Evolutionary conservation across 2,329 filamentous ascomycete species (phyloP), one percentile per base, ranked within the genome.

Genomic region (Fusarium chaquense): DNA sequence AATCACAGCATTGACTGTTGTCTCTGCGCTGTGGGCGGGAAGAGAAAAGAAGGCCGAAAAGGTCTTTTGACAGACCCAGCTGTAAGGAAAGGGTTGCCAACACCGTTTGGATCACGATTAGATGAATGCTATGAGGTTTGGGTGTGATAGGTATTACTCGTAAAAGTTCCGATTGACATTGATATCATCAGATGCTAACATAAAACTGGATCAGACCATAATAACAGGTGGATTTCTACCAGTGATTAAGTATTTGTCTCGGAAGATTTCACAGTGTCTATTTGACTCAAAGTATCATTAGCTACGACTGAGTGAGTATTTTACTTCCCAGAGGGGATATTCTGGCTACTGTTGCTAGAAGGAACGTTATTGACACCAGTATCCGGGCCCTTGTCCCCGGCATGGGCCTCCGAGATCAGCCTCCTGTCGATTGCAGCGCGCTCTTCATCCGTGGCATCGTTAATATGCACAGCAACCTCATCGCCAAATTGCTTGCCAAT

Each of bases 401-500:
- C 18, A 40, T 52, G 24, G 0, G 51, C 55, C 3, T 38, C 44
- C 1, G 38, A 20, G 9, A 65, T 56, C 13, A 69, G 16, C 20
- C 57, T 33, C n/a, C 62, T 46, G 1, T 69, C 65, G 22, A 69
- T 65, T 5, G 41, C 65, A 2, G 65, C 65, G 0, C 65, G 51
- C 26, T 69, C 65, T 30, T 76, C 66, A 36, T 82, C 82, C 1
- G 79, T 80, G 1, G 80, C 79, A 66, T 83, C 80, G 6, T 80
- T 83, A 9, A 84, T 71, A 45, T 83, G 77, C 6, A 85, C 80
- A 1, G 83, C 83, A 9, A 85, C 82, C 26, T 86, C 83, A 51
- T 86, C 84, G 9, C 84, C 84, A 56, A 86, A 76, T 2, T 59
- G 67, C 9, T 73, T 70, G 13, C 72, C 71, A 79, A 81, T 74